Percentiles rank a stretch among this genome's conserved stretches.
phyloP scores from a whole-genome alignment of 2,329 filamentous ascomycete species.

The Penicillium thymicola region DNA sequence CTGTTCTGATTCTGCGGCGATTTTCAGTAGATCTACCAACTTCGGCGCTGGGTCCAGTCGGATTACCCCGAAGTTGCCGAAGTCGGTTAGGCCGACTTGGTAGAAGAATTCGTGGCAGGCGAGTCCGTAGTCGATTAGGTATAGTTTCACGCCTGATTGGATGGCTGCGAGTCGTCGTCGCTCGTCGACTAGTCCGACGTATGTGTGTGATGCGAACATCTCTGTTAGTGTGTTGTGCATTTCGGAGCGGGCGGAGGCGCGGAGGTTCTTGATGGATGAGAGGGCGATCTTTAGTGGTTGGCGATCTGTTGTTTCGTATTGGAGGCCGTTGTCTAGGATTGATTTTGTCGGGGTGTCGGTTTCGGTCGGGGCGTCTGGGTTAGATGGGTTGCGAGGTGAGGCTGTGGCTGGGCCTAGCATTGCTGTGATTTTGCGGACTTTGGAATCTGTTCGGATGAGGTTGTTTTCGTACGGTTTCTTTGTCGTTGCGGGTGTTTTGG shows the following conservation, averaged over 20 bases:
- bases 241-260: conserved; percentile 71
- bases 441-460: conserved; percentile 84
- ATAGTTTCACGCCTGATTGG: conserved; percentile 88
- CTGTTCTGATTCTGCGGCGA: conserved; percentile 71
- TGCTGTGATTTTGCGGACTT: conserved; percentile 88
- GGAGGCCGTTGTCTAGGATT: conserved; percentile 49
- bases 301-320: conserved; percentile 70
- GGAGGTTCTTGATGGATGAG: conserved; percentile 80
- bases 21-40: conserved; percentile 65
- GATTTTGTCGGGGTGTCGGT: conserved; percentile 31
- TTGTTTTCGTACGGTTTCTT: conserved; percentile 76
- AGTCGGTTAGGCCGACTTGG: conserved; percentile 89
- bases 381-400: conserved; percentile 21
- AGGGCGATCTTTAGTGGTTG: conserved; percentile 69
- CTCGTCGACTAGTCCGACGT: conserved; percentile 90
- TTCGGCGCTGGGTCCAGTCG: conserved; percentile 73
- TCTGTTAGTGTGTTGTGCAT: conserved; percentile 86
- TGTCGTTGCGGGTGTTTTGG: conserved; percentile 34
- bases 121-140: conserved; percentile 88
- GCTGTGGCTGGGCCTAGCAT: conserved; percentile 68
- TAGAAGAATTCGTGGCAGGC: conserved; percentile 89
- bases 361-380: conserved; percentile 26
- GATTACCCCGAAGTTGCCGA: conserved; percentile 88
- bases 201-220: conserved; percentile 81
- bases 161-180: conserved; percentile 83